These are phyloP conservation scores for Silybum marianum DNA, from an alignment of 129 eudicot genomes.

Conservation along the genomic window DNA sequence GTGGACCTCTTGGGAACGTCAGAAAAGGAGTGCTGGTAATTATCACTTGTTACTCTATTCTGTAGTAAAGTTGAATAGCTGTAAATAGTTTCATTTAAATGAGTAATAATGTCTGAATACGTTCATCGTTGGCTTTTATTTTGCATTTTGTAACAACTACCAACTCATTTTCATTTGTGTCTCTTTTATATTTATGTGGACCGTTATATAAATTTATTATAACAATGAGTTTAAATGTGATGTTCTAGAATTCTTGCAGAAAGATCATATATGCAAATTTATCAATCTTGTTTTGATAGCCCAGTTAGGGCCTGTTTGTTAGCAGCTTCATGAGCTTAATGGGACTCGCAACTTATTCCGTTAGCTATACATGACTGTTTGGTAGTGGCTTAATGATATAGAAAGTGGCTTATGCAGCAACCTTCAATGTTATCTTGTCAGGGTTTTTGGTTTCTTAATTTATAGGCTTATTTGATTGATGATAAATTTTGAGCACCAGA, in stretches of 20 bases:
- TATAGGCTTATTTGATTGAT: background rate
- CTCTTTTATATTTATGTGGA: background rate
- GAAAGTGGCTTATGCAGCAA: too few relatives aligned
- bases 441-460: background rate
- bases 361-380: too few relatives aligned
- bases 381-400: too few relatives aligned
- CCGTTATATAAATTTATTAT: background rate
- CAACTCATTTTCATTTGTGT: background rate
- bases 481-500: background rate
- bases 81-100: background rate
- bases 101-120: background rate
- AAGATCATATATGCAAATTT: background rate
- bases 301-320: background rate
- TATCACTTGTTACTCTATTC: background rate
- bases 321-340: too few relatives aligned
- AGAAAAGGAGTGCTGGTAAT: slow-evolving; percentile 96
- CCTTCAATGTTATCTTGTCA: background rate
- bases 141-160: background rate
- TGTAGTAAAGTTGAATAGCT: background rate
- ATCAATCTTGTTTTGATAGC: background rate
- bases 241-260: background rate
- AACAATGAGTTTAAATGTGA: background rate
- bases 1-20: slow-evolving; percentile 93
- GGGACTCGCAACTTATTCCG: too few relatives aligned
- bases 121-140: background rate